A percentile compares a stretch with the other conserved stretches of the same genome.
These are phyloP conservation scores for Pistacia vera DNA, from an alignment of 345 rosid species.

Conservation along the genomic window DNA sequence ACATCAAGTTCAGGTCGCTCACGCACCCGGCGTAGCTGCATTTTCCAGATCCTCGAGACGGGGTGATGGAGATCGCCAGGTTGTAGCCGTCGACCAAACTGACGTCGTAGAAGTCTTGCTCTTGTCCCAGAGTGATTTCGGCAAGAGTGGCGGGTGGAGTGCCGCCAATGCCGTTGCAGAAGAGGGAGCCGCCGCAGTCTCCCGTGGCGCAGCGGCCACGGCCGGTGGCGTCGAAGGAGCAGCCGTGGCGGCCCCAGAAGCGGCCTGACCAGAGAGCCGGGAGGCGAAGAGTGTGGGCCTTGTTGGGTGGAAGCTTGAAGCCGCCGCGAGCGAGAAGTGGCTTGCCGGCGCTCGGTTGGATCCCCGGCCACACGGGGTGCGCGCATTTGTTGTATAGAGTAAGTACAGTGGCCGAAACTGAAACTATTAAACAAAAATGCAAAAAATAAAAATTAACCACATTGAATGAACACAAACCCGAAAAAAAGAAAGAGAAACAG, in stretches of 20 bases:
- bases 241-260: conserved; percentile 95
- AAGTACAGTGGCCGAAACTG: conserved; percentile 56
- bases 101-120: conserved; percentile 91
- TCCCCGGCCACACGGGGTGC: conserved; percentile 94
- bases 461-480: neutral
- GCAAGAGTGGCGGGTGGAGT: conserved; percentile 92
- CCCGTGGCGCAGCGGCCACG: conserved; percentile 87
- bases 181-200: conserved; percentile 81
- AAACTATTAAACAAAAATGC: conserved; percentile 10
- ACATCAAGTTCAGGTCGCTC: conserved; percentile 79
- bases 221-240: conserved; percentile 70
- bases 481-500: neutral
- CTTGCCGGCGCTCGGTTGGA: conserved; percentile 88
- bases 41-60: conserved; percentile 71
- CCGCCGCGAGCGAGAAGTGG: conserved; percentile 82
- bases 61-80: conserved; percentile 76
- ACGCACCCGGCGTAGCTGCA: conserved; percentile 93
- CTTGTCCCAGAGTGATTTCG: conserved; percentile 77
- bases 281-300: conserved; percentile 56
- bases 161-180: conserved; percentile 87
- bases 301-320: conserved; percentile 68
- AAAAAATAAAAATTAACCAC: neutral
- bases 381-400: conserved; percentile 76
- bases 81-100: conserved; percentile 97
- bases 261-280: conserved; percentile 96